Percentiles rank a stretch among this genome's conserved stretches.
Conservation (phyloP, 169 alveolate species). For the Miamiensis avidus region DNA sequence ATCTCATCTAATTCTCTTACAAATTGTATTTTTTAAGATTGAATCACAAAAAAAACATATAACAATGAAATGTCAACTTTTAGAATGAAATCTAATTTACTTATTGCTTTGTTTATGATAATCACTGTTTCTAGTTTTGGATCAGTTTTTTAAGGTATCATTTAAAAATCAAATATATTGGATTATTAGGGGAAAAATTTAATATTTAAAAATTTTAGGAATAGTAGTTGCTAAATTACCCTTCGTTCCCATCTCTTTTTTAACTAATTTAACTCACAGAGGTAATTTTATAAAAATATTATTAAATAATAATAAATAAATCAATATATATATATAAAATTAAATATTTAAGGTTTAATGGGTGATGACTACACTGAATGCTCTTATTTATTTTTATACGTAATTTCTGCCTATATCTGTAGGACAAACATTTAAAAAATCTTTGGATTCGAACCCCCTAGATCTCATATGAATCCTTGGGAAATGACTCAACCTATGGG, state of each 20-base stretch:
- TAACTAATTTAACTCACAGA: constrained; percentile 70
- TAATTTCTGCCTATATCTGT: constrained; percentile 51
- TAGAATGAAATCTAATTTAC: constrained; percentile 65
- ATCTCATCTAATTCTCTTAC: not conserved
- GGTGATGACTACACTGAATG: constrained; percentile 78
- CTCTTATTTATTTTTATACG: constrained; percentile 67
- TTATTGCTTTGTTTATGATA: constrained; percentile 69
- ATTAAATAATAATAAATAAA: no score
- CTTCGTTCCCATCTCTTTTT: constrained; percentile 64
- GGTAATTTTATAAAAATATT: not conserved
- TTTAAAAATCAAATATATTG: no score
- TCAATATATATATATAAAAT: no score
- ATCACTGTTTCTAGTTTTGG: constrained; percentile 55
- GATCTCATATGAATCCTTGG: no score
- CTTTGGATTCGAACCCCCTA: no score
- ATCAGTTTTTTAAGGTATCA: constrained; percentile 46
- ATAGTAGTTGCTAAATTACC: constrained; percentile 79
- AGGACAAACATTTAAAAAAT: constrained; percentile 63
- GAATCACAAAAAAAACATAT: constrained; percentile 30
- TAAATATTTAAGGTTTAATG: constrained; percentile 24
- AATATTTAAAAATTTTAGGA: constrained; percentile 13
- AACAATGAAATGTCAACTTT: constrained; percentile 42
- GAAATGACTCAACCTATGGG: no score
- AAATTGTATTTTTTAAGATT: not conserved
- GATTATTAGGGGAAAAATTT: no score